Evolutionary conservation across 495 filamentous ascomycete species (phyloP).

Genomic region (Hypoxylon trugodes): DNA sequence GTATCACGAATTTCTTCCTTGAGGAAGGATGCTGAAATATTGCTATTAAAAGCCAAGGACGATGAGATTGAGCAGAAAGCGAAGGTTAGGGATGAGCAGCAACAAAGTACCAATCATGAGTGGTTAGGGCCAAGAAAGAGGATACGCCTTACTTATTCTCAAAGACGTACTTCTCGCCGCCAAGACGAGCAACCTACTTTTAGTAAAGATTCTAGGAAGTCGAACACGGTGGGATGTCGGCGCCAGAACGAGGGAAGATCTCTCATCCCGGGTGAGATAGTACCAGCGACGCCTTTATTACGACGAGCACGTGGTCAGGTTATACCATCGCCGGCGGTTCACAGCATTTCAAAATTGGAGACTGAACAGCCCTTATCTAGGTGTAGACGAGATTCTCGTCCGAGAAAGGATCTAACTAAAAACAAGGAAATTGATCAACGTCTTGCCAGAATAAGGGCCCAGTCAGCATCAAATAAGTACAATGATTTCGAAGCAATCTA

Average conservation of each 20-base stretch:
- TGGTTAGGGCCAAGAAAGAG: conserved; percentile 42
- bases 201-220: conserved; percentile 1
- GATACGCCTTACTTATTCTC: conserved; percentile 42
- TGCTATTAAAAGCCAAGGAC: neutral
- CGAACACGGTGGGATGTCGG: conserved; percentile 1
- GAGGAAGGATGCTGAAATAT: conserved; percentile 47
- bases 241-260: neutral
- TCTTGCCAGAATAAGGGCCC: conserved; percentile 21
- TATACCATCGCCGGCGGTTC: conserved; percentile 20
- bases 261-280: conserved; percentile 32
- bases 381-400: conserved; percentile 10
- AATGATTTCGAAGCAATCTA: conserved; percentile 53
- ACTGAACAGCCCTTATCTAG: neutral
- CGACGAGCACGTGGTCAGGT: conserved; percentile 37
- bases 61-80: conserved; percentile 18
- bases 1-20: conserved; percentile 61
- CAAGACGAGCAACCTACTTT: conserved; percentile 2
- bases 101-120: conserved; percentile 12
- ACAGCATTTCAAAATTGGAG: neutral
- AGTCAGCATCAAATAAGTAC: conserved; percentile 19
- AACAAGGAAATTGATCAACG: conserved; percentile 36
- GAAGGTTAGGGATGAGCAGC: conserved; percentile 11
- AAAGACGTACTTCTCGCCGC: conserved; percentile 20
- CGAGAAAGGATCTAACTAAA: conserved; percentile 7
- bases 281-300: conserved; percentile 39